Percentiles rank a stretch among this genome's conserved stretches.
These are phyloP conservation scores for Aspergillus sp. DNA, from an alignment of 2,329 filamentous ascomycete genomes.

Conservation along the genomic window DNA sequence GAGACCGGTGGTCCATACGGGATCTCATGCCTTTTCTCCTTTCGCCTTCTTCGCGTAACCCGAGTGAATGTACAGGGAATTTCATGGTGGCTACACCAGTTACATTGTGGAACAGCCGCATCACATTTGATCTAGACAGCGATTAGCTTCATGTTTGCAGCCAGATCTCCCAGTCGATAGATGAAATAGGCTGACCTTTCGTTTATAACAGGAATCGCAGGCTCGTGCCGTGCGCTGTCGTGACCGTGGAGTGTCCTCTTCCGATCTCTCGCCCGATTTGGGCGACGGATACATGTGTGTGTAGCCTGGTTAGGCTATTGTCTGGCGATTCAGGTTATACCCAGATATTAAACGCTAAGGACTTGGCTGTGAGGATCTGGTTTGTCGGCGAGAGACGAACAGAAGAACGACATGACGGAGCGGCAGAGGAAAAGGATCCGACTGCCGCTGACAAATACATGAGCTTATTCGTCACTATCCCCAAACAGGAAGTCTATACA, in stretches of 20 bases:
- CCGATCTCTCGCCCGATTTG: conserved; percentile 16
- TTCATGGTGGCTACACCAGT: conserved; percentile 52
- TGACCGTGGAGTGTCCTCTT: conserved; percentile 15
- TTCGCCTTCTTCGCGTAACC: conserved; percentile 28
- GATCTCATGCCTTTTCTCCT: conserved; percentile 19
- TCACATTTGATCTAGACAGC: conserved; percentile 51
- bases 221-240: conserved; percentile 36
- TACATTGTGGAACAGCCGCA: conserved; percentile 43
- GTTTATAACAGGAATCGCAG: conserved; percentile 51
- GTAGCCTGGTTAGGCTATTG: background rate
- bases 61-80: conserved; percentile 49
- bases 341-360: too few species aligned
- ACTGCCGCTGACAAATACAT: too few species aligned
- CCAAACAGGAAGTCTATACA: too few species aligned
- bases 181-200: conserved; percentile 41
- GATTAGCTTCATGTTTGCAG: conserved; percentile 2
- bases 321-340: background rate
- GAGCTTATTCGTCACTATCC: too few species aligned
- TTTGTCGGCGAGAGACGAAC: too few species aligned
- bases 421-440: too few species aligned
- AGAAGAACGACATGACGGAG: too few species aligned
- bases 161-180: background rate
- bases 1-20: conserved; percentile 14
- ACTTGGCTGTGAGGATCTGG: too few species aligned
- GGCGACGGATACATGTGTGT: conserved; percentile 17